A percentile compares a stretch with the other conserved stretches of the same genome.
These are phyloP conservation scores for Penicillium robsamsonii DNA, from an alignment of 495 filamentous ascomycete species.

Conservation along the genomic window DNA sequence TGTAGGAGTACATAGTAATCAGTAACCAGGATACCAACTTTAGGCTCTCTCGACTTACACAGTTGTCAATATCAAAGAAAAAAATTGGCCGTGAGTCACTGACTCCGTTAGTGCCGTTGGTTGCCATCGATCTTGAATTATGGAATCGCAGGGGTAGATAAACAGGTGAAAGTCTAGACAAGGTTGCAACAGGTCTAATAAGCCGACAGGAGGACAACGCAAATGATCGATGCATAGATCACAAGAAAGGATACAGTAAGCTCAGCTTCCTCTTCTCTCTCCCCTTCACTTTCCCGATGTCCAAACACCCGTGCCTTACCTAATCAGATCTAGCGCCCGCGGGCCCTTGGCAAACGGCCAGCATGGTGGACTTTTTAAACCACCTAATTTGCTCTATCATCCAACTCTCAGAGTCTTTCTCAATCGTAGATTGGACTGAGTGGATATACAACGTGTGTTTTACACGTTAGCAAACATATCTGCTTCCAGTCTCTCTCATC, in stretches of 20 bases:
- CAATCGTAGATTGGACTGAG: constrained; percentile 8
- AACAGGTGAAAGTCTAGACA: constrained; percentile 3
- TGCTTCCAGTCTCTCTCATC: background rate
- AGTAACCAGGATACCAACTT: constrained; percentile 10
- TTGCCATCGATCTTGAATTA: constrained; percentile 25
- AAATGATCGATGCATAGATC: constrained; percentile 21
- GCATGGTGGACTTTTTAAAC: constrained; percentile 16
- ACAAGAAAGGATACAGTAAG: constrained; percentile 1
- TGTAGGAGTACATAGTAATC: constrained; percentile 17
- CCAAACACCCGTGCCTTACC: constrained; percentile 19
- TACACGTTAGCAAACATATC: background rate
- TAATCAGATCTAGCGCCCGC: constrained; percentile 23
- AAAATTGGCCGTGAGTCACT: constrained; percentile 59
- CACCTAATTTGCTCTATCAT: constrained; percentile 1
- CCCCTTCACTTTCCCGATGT: background rate
- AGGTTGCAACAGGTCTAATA: constrained; percentile 10
- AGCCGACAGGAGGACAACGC: constrained; percentile 8
- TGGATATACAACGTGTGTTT: background rate
- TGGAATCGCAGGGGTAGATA: background rate
- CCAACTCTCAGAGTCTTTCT: constrained; percentile 3
- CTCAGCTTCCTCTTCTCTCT: background rate
- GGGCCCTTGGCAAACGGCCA: constrained; percentile 10
- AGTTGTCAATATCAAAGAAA: constrained; percentile 98
- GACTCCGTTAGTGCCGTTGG: constrained; percentile 19
- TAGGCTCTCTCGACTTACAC: constrained; percentile 53